These are phyloP conservation scores for Pycnococcus provasolii DNA, from an alignment of 139 green algal species.

Conservation along the genomic window DNA sequence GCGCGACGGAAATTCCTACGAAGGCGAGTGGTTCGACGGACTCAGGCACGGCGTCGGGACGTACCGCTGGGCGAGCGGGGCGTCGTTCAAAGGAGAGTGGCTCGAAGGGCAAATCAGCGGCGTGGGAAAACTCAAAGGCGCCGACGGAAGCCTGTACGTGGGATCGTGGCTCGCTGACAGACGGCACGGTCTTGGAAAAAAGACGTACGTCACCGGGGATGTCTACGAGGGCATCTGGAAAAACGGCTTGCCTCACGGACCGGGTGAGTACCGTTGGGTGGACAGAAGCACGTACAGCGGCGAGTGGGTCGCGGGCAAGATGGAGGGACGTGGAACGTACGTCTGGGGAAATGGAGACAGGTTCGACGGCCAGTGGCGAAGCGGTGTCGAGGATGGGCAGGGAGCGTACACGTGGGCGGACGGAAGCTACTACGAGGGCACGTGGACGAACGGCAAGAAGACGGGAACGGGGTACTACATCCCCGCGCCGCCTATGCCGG, in stretches of 20 bases:
- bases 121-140: slow-evolving; percentile 17
- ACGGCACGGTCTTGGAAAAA: slow-evolving; percentile 26
- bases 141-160: slow-evolving; percentile 20
- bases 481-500: too few species aligned
- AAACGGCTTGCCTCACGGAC: slow-evolving; percentile 23
- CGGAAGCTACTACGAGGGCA: slow-evolving; percentile 68
- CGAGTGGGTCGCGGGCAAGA: slow-evolving; percentile 65
- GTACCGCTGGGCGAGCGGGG: slow-evolving; percentile 32
- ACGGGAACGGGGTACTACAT: slow-evolving; percentile 50
- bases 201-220: slow-evolving; percentile 34
- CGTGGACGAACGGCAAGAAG: slow-evolving; percentile 60
- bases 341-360: slow-evolving; percentile 68
- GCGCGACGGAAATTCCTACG: slow-evolving; percentile 17
- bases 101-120: slow-evolving; percentile 32
- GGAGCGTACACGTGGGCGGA: slow-evolving; percentile 76
- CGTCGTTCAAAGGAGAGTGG: slow-evolving; percentile 38
- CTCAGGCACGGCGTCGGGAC: slow-evolving; percentile 27
- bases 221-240: slow-evolving; percentile 38
- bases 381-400: slow-evolving; percentile 53
- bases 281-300: slow-evolving; percentile 57
- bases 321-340: slow-evolving; percentile 80
- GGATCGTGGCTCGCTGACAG: slow-evolving; percentile 22
- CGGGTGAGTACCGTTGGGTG: slow-evolving; percentile 40
- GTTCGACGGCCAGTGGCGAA: slow-evolving; percentile 74
- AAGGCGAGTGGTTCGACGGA: slow-evolving; percentile 21